These are phyloP conservation scores for Sugiyamaella marilandica DNA, from an alignment of 805 yeast genomes.

Conservation along the genomic window DNA sequence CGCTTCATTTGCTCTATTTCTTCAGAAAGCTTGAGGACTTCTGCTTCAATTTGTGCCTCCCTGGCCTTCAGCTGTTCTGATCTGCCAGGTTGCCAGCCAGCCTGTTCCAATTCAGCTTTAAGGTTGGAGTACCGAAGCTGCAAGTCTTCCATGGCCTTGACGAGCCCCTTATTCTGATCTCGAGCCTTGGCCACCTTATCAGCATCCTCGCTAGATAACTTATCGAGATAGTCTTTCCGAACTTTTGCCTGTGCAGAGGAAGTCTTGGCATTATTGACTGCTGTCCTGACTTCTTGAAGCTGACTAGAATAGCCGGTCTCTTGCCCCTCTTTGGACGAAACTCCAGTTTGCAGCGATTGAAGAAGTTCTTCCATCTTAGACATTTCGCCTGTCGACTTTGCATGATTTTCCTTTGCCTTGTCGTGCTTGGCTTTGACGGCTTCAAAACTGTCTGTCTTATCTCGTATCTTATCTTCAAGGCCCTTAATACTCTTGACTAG, in stretches of 20 bases:
- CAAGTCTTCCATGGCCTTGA: conserved; percentile 42
- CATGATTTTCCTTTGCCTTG: conserved; percentile 41
- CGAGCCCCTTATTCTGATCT: conserved; percentile 40
- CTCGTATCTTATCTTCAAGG: conserved; percentile 22
- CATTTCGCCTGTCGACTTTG: conserved; percentile 42
- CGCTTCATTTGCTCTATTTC: conserved; percentile 56
- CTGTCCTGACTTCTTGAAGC: conserved; percentile 56
- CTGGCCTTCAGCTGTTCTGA: conserved; percentile 22
- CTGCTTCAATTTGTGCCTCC: conserved; percentile 35
- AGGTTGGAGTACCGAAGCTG: conserved; percentile 37
- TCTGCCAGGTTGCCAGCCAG: conserved; percentile 41
- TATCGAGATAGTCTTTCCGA: conserved; percentile 51
- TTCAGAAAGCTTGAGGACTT: conserved; percentile 41
- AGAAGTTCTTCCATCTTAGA: conserved; percentile 69
- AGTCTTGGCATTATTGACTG: conserved; percentile 49
- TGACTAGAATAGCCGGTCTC: conserved; percentile 77
- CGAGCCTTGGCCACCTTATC: conserved; percentile 45
- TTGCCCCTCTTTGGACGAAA: conserved; percentile 73
- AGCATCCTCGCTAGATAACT: conserved; percentile 44
- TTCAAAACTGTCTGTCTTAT: conserved; percentile 33
- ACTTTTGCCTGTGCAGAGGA: conserved; percentile 55
- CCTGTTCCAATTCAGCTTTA: conserved; percentile 40
- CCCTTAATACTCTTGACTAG: conserved; percentile 37
- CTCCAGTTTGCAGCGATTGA: conserved; percentile 80
- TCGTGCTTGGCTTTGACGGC: conserved; percentile 44